Conservation (phyloP, 2,329 filamentous ascomycete genomes). For the Aureobasidium sp. region DNA sequence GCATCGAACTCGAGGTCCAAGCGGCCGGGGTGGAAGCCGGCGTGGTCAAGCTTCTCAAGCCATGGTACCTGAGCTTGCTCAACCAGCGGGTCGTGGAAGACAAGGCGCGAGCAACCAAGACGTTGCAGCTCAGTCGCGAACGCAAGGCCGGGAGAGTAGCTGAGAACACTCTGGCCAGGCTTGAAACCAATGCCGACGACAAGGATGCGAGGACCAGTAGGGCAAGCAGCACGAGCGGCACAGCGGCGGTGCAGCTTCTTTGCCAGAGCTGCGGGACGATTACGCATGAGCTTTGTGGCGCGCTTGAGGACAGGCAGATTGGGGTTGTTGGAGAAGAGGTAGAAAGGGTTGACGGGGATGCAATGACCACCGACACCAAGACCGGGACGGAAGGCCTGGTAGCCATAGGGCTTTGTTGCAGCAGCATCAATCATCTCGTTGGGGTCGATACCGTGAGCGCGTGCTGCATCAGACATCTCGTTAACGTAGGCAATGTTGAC, state of each 20-base stretch:
- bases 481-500: slow-evolving; percentile 22
- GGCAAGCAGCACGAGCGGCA: neutral
- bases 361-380: slow-evolving; percentile 51
- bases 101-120: slow-evolving; percentile 16
- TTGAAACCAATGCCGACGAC: slow-evolving; percentile 22
- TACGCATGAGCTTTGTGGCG: slow-evolving; percentile 40
- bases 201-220: slow-evolving; percentile 17
- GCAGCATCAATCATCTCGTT: slow-evolving; percentile 19
- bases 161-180: slow-evolving; percentile 20
- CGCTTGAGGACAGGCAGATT: slow-evolving; percentile 41
- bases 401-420: slow-evolving; percentile 39
- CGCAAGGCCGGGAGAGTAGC: slow-evolving; percentile 19
- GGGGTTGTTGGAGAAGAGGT: slow-evolving; percentile 42
- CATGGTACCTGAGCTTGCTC: slow-evolving; percentile 18
- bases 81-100: slow-evolving; percentile 21
- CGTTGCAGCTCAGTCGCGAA: slow-evolving; percentile 18
- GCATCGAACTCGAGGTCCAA: slow-evolving; percentile 19
- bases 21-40: slow-evolving; percentile 13
- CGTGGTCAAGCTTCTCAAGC: slow-evolving; percentile 18
- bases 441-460: slow-evolving; percentile 18
- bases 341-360: slow-evolving; percentile 51
- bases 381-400: slow-evolving; percentile 42
- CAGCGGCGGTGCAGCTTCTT: slow-evolving; percentile 17
- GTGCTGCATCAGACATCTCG: slow-evolving; percentile 20
- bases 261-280: slow-evolving; percentile 31